phyloP scores from a whole-genome alignment of 768 basidiomycete species.

The Termitomyces sp. region DNA sequence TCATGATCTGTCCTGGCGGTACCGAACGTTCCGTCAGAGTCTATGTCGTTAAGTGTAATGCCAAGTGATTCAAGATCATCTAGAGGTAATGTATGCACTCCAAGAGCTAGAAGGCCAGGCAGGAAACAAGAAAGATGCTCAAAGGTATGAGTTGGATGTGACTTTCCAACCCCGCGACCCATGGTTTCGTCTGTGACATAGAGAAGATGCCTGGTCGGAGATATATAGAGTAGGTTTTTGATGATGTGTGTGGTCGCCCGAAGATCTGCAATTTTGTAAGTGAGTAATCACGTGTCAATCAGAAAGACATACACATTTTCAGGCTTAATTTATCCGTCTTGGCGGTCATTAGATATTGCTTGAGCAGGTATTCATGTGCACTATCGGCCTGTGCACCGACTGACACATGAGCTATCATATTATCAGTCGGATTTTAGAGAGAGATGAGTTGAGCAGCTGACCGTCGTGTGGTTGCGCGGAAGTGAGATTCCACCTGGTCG shows the following conservation, averaged over 20 bases:
- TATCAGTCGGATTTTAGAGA: constrained; percentile 1
- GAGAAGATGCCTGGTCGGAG: constrained; percentile 57
- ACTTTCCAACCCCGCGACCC: constrained; percentile 20
- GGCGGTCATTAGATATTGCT: constrained; percentile 64
- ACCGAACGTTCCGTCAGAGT: constrained; percentile 30
- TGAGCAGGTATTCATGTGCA: constrained; percentile 73
- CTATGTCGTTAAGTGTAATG: constrained; percentile 39
- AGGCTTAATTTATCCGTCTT: constrained; percentile 54
- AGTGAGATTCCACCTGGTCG: constrained; percentile 49
- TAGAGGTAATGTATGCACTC: constrained; percentile 56
- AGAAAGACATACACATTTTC: constrained; percentile 53
- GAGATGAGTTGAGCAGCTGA: constrained; percentile 24
- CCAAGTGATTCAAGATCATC: constrained; percentile 44
- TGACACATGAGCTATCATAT: constrained; percentile 37
- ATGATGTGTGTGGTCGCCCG: constrained; percentile 58
- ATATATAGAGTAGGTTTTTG: constrained; percentile 60
- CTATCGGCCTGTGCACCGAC: constrained; percentile 70
- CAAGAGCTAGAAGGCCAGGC: constrained; percentile 70
- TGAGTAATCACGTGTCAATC: neutral
- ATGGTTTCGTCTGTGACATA: constrained; percentile 56
- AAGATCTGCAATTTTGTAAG: constrained; percentile 40
- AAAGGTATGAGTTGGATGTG: constrained; percentile 42
- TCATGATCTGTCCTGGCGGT: constrained; percentile 29
- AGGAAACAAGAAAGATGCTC: constrained; percentile 80
- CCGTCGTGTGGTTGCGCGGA: constrained; percentile 41